Conservation (phyloP, 1,139 yeast species). For the Kodamaea suecica region DNA sequence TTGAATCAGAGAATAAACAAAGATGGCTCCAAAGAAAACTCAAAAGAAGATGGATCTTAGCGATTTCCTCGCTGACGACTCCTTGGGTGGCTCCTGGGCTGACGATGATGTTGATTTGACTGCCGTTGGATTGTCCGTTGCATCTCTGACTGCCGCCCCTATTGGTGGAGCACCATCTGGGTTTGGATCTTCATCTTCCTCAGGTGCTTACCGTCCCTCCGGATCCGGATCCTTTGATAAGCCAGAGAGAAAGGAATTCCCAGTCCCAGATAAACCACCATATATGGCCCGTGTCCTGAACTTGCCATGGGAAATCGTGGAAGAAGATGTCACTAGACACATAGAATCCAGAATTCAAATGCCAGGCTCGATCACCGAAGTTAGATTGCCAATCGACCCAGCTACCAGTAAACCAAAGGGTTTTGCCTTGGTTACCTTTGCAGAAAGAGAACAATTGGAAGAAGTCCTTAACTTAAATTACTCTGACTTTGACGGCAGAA, state of each 20-base stretch:
- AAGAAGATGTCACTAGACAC: conserved; percentile 62
- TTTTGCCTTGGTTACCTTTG: conserved; percentile 82
- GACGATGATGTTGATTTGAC: conserved; percentile 29
- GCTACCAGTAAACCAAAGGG: conserved; percentile 70
- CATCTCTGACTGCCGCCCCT: conserved; percentile 27
- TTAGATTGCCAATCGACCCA: conserved; percentile 69
- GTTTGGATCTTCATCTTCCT: conserved; percentile 11
- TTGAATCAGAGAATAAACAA: conserved; percentile 4
- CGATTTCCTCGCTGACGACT: conserved; percentile 48
- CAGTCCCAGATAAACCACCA: conserved; percentile 90
- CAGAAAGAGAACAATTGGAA: conserved; percentile 62
- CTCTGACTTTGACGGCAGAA: conserved; percentile 68
- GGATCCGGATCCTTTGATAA: conserved; percentile 12
- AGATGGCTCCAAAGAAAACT: conserved; percentile 44
- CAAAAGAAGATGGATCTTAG: conserved; percentile 50
- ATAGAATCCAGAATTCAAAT: conserved; percentile 61
- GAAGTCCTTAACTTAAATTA: conserved; percentile 66
- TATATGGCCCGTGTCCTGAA: conserved; percentile 84
- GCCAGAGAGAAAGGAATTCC: conserved; percentile 62
- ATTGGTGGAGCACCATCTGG: conserved; percentile 15
- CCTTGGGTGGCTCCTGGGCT: conserved; percentile 38
- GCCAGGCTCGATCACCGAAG: conserved; percentile 49
- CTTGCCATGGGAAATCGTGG: conserved; percentile 79
- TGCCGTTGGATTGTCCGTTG: conserved; percentile 23
- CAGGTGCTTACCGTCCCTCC: conserved; percentile 4